Evolutionary conservation across 2,329 filamentous ascomycete species (phyloP).

Genomic region (Sporothrix globosa): DNA sequence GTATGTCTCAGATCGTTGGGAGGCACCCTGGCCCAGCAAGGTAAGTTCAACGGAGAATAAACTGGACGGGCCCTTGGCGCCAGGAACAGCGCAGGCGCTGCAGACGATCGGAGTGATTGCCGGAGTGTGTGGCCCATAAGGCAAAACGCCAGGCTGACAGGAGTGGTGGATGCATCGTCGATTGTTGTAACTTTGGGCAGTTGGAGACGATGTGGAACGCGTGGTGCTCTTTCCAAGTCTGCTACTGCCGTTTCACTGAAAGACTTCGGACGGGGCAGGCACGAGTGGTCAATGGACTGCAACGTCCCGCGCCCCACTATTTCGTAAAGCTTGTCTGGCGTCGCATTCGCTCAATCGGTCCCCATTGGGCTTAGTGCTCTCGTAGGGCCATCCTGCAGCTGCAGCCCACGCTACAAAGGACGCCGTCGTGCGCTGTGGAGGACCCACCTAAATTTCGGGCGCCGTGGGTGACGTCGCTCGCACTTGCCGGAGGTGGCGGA

Average conservation of each 20-base stretch:
- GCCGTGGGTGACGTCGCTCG: slow-evolving; percentile 9
- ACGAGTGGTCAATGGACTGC: neutral
- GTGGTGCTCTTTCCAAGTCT: neutral
- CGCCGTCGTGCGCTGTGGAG: no score
- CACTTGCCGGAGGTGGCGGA: slow-evolving; percentile 4
- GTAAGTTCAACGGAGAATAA: neutral
- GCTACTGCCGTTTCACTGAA: neutral
- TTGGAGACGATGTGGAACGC: neutral
- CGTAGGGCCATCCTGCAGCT: slow-evolving; percentile 8
- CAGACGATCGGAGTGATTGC: neutral
- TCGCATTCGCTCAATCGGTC: slow-evolving; percentile 13
- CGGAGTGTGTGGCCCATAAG: slow-evolving; percentile 13
- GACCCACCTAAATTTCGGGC: neutral
- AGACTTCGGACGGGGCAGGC: neutral
- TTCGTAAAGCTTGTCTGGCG: slow-evolving; percentile 1
- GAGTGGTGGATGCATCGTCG: slow-evolving; percentile 5
- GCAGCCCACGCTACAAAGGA: neutral
- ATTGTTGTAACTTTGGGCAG: slow-evolving; percentile 20
- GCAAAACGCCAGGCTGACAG: neutral
- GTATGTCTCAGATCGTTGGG: neutral
- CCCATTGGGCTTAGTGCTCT: neutral
- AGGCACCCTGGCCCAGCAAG: no score
- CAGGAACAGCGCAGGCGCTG: neutral
- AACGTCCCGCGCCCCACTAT: neutral
- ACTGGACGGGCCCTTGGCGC: neutral